phyloP scores from a whole-genome alignment of 2,329 filamentous ascomycete genomes.

The Diaporthe citri region DNA sequence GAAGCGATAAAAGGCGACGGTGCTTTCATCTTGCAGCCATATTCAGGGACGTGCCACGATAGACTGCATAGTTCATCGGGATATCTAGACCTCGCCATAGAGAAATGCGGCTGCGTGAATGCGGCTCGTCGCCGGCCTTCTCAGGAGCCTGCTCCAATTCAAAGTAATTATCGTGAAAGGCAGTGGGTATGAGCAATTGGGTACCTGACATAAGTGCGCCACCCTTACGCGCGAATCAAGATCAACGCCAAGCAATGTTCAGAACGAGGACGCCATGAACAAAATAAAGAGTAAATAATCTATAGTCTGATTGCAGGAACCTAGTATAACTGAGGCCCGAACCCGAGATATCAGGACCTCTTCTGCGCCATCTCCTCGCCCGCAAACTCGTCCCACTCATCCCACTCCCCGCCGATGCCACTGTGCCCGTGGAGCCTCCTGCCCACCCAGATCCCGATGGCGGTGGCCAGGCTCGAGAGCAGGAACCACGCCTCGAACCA shows the following conservation, averaged over 20 bases:
- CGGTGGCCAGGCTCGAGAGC: slow-evolving; percentile 74
- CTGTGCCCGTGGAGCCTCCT: slow-evolving; percentile 65
- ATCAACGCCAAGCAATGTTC: not conserved
- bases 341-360: slow-evolving; percentile 61
- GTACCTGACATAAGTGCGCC: not conserved
- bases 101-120: not conserved
- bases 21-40: no score
- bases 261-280: not conserved
- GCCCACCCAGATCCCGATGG: slow-evolving; percentile 79
- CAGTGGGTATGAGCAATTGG: no score
- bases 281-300: slow-evolving; percentile 5
- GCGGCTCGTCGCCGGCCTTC: no score
- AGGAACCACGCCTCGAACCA: slow-evolving; percentile 95
- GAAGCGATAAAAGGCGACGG: not conserved
- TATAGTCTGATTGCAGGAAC: not conserved
- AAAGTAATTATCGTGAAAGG: no score
- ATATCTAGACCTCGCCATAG: no score
- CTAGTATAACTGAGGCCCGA: not conserved
- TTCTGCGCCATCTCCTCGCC: slow-evolving; percentile 81
- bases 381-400: slow-evolving; percentile 72
- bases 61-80: not conserved
- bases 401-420: slow-evolving; percentile 56
- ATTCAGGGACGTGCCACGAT: not conserved
- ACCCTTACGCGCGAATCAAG: not conserved
- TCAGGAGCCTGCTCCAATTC: not conserved